phyloP scores from a whole-genome alignment of 169 alveolate genomes.

The Plasmodium vinckei region DNA sequence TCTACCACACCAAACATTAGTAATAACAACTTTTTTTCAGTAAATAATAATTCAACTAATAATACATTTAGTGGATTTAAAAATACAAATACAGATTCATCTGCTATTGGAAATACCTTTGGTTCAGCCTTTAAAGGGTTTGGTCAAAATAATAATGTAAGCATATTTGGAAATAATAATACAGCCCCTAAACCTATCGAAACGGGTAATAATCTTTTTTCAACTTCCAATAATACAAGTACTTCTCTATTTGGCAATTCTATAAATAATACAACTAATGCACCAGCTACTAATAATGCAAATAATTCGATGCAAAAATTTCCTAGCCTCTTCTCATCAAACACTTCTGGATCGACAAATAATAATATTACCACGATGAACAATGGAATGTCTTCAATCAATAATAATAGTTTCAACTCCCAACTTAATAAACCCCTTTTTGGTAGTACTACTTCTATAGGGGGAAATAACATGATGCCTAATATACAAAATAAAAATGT shows the following conservation, averaged over 20 bases:
- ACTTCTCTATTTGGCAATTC: conserved; percentile 16
- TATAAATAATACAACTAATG: background rate
- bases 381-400: background rate
- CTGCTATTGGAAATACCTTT: background rate
- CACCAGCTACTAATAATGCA: background rate
- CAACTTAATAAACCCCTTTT: background rate
- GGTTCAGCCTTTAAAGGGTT: conserved; percentile 46
- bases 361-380: background rate
- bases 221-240: background rate
- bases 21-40: background rate
- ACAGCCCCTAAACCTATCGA: too few relatives aligned
- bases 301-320: background rate
- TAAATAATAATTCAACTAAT: background rate
- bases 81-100: too few relatives aligned
- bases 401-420: background rate
- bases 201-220: too few relatives aligned
- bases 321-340: background rate
- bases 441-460: background rate
- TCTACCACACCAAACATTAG: background rate
- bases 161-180: conserved; percentile 30
- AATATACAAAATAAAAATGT: background rate
- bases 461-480: background rate
- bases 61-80: background rate
- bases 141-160: conserved; percentile 28
- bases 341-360: background rate